Evolutionary conservation across 306 rosid species (phyloP), one percentile per base, ranked within the genome.

Genomic region (Erythrophleum fordii): DNA sequence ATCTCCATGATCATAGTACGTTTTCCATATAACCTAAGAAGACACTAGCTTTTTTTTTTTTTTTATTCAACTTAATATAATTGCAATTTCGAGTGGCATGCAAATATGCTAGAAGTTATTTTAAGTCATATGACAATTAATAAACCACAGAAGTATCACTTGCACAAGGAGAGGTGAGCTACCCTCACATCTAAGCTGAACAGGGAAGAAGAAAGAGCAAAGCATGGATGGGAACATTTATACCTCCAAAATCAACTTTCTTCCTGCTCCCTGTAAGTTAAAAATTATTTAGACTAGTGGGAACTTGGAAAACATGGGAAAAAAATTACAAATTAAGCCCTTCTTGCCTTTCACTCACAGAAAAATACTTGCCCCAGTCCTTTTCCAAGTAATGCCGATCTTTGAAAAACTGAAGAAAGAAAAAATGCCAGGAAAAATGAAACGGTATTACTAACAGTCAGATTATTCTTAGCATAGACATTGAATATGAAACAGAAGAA

Each of bases 331-430:
- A 58, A 48, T 39, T 17, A 67, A 73, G 53, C 80, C 58, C 60
- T 12, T 59, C 29, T n/a, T 51, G 72, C 73, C 26, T 23, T 74
- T 35, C 69, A 87, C 98, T 93, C 85, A 93, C 96, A 29, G 85
- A 88, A 86, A 95, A 95, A 81, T 91, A 90, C 53, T 85, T 91
- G 45, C 98, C 97, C 98, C 98, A 93, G 82, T 95, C 99, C 88
- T 95, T 93, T 83, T 91, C 97, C 94, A 93, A 84, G 88, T 90
- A 90, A 77, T 95, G 98, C 26, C 98, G 83, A 68, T 92, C 96
- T 77, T 92, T 95, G 77, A 95, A 95, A 85, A 95, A 93, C 97
- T 95, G 88, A 51, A 77, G 56, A 69, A 29, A 58, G 41, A 71
- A 73, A 64, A 58, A 51, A 20, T 22, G 5, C 17, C 53, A 22